Percentiles rank a stretch among this genome's conserved stretches.
phyloP scores from a whole-genome alignment of 2,329 filamentous ascomycete species.

The Colletotrichum cordylinicola region DNA sequence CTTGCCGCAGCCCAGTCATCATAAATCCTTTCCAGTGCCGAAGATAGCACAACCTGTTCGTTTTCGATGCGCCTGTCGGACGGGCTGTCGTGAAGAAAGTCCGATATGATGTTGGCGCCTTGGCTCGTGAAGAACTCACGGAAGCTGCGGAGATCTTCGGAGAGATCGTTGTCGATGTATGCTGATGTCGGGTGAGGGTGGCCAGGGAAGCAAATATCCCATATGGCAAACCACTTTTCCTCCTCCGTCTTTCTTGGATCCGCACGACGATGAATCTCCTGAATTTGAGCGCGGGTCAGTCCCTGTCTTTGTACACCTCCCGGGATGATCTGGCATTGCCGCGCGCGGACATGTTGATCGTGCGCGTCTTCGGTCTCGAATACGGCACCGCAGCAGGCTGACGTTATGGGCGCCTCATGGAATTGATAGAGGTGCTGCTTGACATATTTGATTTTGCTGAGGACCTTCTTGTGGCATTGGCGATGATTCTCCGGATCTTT shows the following conservation, averaged over 20 bases:
- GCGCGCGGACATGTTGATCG: conserved; percentile 22
- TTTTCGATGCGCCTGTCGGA: background rate
- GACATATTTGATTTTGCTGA: conserved; percentile 32
- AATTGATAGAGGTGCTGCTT: conserved; percentile 32
- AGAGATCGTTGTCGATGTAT: conserved; percentile 24
- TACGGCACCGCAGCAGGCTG: conserved; percentile 28
- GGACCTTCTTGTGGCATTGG: conserved; percentile 30
- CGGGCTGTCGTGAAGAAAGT: background rate
- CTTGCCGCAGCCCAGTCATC: background rate
- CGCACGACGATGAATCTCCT: conserved; percentile 21
- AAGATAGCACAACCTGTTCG: background rate
- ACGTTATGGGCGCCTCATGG: conserved; percentile 31
- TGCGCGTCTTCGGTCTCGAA: conserved; percentile 26
- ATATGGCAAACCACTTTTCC: conserved; percentile 34
- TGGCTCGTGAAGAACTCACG: background rate
- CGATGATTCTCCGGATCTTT: conserved; percentile 29
- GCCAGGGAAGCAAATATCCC: conserved; percentile 29
- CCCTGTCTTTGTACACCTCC: background rate
- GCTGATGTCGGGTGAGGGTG: conserved; percentile 26
- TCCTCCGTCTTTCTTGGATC: conserved; percentile 24
- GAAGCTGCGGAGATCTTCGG: conserved; percentile 2
- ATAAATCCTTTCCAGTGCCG: background rate
- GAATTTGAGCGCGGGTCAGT: conserved; percentile 22
- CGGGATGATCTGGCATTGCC: background rate
- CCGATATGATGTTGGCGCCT: background rate